phyloP scores from a whole-genome alignment of 2,329 filamentous ascomycete species.

The Moelleriella libera region DNA sequence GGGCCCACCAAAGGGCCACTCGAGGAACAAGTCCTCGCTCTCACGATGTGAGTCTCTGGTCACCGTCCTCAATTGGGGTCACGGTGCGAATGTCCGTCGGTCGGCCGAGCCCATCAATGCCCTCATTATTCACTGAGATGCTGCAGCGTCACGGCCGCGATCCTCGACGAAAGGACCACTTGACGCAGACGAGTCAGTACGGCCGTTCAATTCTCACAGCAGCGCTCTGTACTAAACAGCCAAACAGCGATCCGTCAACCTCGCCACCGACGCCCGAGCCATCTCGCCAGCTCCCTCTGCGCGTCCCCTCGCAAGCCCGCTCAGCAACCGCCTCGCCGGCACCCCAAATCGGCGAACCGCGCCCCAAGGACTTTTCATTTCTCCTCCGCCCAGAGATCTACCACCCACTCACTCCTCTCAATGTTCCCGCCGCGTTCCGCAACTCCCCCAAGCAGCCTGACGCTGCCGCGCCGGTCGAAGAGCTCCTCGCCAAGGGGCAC shows the following conservation, averaged over 20 bases:
- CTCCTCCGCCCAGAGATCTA: constrained; percentile 71
- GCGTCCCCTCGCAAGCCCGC: constrained; percentile 7
- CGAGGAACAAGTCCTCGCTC: constrained; percentile 4
- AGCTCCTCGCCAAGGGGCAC: constrained; percentile 57
- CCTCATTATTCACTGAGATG: neutral
- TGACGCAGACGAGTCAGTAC: constrained; percentile 4
- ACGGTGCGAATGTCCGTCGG: no score
- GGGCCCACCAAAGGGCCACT: neutral
- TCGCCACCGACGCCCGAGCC: constrained; percentile 4
- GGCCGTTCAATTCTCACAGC: neutral
- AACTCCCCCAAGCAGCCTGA: constrained; percentile 50
- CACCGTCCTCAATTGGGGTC: no score
- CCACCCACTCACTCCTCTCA: constrained; percentile 58
- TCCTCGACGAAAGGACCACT: constrained; percentile 6
- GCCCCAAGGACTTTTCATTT: constrained; percentile 59
- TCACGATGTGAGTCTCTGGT: constrained; percentile 4
- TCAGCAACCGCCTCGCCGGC: constrained; percentile 13
- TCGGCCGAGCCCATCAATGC: neutral
- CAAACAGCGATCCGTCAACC: constrained; percentile 1
- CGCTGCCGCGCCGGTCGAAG: constrained; percentile 48
- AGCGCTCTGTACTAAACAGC: neutral
- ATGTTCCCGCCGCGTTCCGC: constrained; percentile 52
- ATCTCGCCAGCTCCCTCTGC: constrained; percentile 8
- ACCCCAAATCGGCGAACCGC: constrained; percentile 15
- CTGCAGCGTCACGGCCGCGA: constrained; percentile 6